Conservation (phyloP, 2,329 filamentous ascomycete species). For the Parascedosporium putredinis region DNA sequence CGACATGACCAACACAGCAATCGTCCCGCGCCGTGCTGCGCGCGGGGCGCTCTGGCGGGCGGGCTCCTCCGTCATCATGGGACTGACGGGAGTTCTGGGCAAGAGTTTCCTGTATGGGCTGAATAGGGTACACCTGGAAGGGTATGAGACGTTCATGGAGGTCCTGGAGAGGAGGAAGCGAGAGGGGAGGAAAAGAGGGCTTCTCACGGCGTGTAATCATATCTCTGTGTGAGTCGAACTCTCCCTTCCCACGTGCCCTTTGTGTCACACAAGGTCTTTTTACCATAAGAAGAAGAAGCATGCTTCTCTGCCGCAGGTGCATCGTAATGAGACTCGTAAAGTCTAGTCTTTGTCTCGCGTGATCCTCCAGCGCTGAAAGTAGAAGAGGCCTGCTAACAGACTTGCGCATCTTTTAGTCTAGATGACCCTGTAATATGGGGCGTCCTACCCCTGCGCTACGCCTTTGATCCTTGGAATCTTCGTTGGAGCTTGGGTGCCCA, state of each 20-base stretch:
- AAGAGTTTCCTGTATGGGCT: slow-evolving; percentile 65
- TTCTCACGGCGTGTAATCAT: slow-evolving; percentile 59
- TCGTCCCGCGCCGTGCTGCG: slow-evolving; percentile 17
- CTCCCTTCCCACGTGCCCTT: too few species aligned
- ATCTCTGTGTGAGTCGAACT: slow-evolving; percentile 27
- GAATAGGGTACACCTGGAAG: slow-evolving; percentile 66
- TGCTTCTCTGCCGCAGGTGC: too few species aligned
- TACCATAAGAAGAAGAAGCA: too few species aligned
- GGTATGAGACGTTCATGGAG: slow-evolving; percentile 63
- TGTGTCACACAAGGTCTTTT: too few species aligned
- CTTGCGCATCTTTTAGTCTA: too few species aligned
- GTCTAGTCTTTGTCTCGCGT: too few species aligned
- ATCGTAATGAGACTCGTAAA: too few species aligned
- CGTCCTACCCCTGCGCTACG: slow-evolving; percentile 64
- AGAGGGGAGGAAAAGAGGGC: slow-evolving; percentile 57
- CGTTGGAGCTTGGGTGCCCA: slow-evolving; percentile 88
- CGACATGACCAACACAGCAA: too few species aligned
- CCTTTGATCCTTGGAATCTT: slow-evolving; percentile 61
- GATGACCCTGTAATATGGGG: slow-evolving; percentile 96
- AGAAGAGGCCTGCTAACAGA: too few species aligned
- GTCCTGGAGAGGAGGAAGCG: slow-evolving; percentile 63
- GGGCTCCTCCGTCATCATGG: slow-evolving; percentile 65
- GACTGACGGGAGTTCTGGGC: slow-evolving; percentile 58
- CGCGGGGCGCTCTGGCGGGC: slow-evolving; percentile 61
- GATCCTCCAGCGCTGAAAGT: too few species aligned